phyloP scores from a whole-genome alignment of 805 yeast genomes.

The Yarrowia bubula region DNA sequence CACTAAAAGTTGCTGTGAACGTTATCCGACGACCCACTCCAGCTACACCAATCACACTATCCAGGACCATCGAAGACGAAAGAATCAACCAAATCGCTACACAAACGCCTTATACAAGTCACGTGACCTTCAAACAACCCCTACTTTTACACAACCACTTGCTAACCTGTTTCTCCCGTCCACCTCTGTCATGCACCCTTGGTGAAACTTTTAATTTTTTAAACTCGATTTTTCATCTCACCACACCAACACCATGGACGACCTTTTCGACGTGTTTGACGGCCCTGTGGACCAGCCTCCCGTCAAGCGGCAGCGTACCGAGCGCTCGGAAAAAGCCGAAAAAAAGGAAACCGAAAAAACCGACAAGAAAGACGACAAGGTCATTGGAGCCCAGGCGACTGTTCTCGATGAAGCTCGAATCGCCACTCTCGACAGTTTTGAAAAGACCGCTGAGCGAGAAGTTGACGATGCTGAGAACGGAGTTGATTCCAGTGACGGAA shows the following conservation, averaged over 20 bases:
- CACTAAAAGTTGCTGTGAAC: no score
- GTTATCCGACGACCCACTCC: no score
- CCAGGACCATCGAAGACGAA: no score
- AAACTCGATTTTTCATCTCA: background rate
- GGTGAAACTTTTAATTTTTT: constrained; percentile 1
- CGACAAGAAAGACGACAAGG: background rate
- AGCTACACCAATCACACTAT: no score
- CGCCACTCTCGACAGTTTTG: constrained; percentile 57
- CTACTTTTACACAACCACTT: no score
- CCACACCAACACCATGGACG: constrained; percentile 9
- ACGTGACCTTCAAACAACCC: no score
- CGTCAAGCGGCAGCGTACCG: constrained; percentile 16
- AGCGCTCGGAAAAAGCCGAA: background rate
- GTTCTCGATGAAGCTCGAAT: background rate
- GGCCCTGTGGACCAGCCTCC: constrained; percentile 24
- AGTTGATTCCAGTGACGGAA: constrained; percentile 37
- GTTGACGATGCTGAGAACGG: constrained; percentile 51
- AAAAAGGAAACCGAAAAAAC: background rate
- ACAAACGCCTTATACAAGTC: no score
- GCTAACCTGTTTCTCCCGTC: no score
- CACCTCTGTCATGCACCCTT: background rate
- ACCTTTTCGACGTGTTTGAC: constrained; percentile 25
- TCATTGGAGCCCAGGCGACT: background rate
- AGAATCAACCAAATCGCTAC: no score
- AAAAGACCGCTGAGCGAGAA: constrained; percentile 85